Percentiles rank a stretch among this genome's conserved stretches.
These are phyloP conservation scores for Triangularia verruculosa DNA, from an alignment of 2,329 filamentous ascomycete genomes.

Conservation along the genomic window DNA sequence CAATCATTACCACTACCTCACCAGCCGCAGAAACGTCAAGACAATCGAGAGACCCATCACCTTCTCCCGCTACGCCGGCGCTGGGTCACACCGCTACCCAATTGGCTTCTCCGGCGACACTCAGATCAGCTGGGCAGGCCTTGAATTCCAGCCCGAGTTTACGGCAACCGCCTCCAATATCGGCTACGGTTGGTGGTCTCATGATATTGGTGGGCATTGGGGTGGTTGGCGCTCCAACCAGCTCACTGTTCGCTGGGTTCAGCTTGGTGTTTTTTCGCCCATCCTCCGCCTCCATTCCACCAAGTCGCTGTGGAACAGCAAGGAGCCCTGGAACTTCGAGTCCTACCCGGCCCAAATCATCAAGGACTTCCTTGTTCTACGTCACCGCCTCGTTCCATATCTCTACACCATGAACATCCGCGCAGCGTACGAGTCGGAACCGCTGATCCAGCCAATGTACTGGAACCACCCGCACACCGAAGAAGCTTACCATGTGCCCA, in stretches of 20 bases:
- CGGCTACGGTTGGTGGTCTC: conserved; percentile 66
- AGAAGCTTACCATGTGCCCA: conserved; percentile 54
- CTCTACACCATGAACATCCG: conserved; percentile 56
- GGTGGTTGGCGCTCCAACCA: conserved; percentile 56
- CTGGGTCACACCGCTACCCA: conserved; percentile 62
- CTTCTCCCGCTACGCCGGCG: conserved; percentile 60
- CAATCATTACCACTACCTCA: conserved; percentile 63
- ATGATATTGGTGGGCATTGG: conserved; percentile 66
- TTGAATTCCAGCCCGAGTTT: conserved; percentile 64
- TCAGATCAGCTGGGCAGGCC: conserved; percentile 56
- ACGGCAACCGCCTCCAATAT: conserved; percentile 65
- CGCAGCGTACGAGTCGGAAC: conserved; percentile 43
- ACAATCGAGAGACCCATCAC: conserved; percentile 43
- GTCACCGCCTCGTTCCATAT: conserved; percentile 60
- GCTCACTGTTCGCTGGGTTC: conserved; percentile 58
- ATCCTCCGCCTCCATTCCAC: conserved; percentile 60
- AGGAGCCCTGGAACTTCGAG: conserved; percentile 60
- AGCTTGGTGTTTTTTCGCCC: conserved; percentile 59
- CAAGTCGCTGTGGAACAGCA: conserved; percentile 55
- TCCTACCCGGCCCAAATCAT: conserved; percentile 46
- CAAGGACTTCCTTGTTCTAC: conserved; percentile 48
- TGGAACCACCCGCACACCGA: conserved; percentile 53
- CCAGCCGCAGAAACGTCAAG: conserved; percentile 43
- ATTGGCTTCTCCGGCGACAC: conserved; percentile 64
- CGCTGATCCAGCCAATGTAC: conserved; percentile 60